Evolutionary conservation across 1,284 basidiomycete genomes (phyloP).

Genomic region (Ganoderma multipileum): DNA sequence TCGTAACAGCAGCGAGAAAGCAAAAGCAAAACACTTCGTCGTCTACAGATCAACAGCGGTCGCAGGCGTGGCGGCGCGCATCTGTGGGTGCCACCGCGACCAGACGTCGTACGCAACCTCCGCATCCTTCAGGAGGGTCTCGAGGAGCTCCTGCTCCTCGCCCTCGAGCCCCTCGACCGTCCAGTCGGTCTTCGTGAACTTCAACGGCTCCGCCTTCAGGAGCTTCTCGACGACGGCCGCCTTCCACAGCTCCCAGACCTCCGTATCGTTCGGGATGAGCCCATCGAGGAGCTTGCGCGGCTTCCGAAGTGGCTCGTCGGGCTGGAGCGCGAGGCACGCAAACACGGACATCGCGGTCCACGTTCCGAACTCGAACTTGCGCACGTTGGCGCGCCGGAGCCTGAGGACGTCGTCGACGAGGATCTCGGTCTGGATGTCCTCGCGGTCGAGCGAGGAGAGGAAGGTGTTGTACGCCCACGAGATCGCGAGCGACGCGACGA

Average conservation of each 20-base stretch:
- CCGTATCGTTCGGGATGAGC: constrained; percentile 30
- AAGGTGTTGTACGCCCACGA: constrained; percentile 32
- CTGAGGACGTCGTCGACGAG: constrained; percentile 19
- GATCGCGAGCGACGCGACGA: constrained; percentile 26
- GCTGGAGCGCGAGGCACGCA: constrained; percentile 18
- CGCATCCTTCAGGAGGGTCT: constrained; percentile 22
- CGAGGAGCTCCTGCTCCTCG: constrained; percentile 19
- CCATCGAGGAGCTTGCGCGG: constrained; percentile 25
- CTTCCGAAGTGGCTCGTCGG: constrained; percentile 10
- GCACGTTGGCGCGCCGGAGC: constrained; percentile 1
- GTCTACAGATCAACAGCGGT: background rate
- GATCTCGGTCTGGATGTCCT: constrained; percentile 29
- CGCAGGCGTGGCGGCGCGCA: background rate
- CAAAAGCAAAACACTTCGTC: background rate
- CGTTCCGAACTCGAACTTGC: constrained; percentile 24
- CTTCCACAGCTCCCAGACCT: constrained; percentile 21
- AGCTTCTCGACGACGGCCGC: constrained; percentile 3
- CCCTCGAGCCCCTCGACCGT: constrained; percentile 4
- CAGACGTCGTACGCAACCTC: constrained; percentile 9
- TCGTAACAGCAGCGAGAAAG: constrained; percentile 1
- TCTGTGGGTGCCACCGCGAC: background rate
- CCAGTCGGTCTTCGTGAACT: constrained; percentile 16
- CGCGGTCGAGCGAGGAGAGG: constrained; percentile 29
- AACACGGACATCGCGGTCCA: constrained; percentile 27
- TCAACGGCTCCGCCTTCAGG: background rate